Conservation (phyloP, 306 rosid genomes). For the Cotoneaster glaucophyllus region DNA sequence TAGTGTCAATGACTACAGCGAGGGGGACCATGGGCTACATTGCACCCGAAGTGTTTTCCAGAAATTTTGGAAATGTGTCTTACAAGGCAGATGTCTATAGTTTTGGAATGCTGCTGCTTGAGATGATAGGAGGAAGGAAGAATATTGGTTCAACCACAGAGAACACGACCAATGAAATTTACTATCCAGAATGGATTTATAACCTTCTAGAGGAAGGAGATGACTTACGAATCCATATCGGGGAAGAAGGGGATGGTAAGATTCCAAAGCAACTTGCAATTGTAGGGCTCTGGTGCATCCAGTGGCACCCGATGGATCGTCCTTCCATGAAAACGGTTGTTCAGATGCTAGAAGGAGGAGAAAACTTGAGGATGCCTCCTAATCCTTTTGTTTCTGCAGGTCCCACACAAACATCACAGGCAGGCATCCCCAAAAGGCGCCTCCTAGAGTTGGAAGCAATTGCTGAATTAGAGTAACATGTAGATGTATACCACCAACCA, state of each 20-base stretch:
- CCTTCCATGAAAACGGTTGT: not conserved
- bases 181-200: conserved; percentile 5
- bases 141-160: not conserved
- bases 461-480: not conserved
- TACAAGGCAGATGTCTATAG: conserved; percentile 27
- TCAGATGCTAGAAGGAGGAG: not conserved
- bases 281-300: not conserved
- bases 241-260: not conserved
- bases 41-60: conserved; percentile 24
- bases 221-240: not conserved
- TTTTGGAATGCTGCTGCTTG: conserved; percentile 28
- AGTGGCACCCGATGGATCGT: not conserved
- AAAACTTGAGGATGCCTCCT: not conserved
- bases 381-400: not conserved
- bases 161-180: not conserved
- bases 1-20: not conserved
- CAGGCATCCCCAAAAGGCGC: not conserved
- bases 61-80: conserved; percentile 27
- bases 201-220: not conserved
- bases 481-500: not conserved
- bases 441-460: no score
- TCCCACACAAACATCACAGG: not conserved
- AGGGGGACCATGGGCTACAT: conserved; percentile 28
- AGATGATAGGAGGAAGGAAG: conserved; percentile 25
- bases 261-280: not conserved